Conservation (phyloP, 805 yeast species). For the Brettanomyces nanus region DNA sequence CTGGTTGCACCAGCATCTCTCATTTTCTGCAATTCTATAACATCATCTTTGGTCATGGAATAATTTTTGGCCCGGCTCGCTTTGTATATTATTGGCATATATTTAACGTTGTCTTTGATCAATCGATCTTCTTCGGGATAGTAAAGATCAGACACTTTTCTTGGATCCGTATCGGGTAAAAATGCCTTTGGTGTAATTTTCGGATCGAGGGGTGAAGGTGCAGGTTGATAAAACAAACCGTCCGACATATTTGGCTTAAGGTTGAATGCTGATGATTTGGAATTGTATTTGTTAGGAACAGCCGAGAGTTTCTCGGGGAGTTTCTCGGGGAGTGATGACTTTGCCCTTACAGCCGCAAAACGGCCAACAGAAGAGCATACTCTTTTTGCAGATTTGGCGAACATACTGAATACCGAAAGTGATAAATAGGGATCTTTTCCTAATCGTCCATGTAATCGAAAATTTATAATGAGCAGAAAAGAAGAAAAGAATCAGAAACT, state of each 20-base stretch:
- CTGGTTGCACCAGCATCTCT: slow-evolving; percentile 25
- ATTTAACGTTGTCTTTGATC: slow-evolving; percentile 14
- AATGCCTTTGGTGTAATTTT: slow-evolving; percentile 28
- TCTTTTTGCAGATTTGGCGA: background rate
- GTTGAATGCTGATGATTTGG: slow-evolving; percentile 30
- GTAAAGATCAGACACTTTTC: slow-evolving; percentile 21
- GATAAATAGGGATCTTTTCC: no score
- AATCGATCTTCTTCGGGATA: slow-evolving; percentile 18
- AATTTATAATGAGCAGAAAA: no score
- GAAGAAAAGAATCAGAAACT: no score
- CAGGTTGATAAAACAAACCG: slow-evolving; percentile 29
- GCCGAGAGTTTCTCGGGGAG: slow-evolving; percentile 20
- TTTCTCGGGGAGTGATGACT: no score
- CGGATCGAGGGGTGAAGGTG: slow-evolving; percentile 27
- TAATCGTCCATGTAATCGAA: no score
- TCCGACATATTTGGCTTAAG: slow-evolving; percentile 25
- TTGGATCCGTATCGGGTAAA: slow-evolving; percentile 24
- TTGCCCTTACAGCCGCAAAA: no score
- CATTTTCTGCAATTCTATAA: slow-evolving; percentile 21
- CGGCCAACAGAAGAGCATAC: background rate
- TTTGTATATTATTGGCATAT: slow-evolving; percentile 24
- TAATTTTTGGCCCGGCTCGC: slow-evolving; percentile 20
- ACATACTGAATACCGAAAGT: no score
- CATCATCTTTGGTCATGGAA: slow-evolving; percentile 17
- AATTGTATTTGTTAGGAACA: slow-evolving; percentile 29